Evolutionary conservation across 129 eudicot genomes (phyloP).

Genomic region (Lonicera japonica): DNA sequence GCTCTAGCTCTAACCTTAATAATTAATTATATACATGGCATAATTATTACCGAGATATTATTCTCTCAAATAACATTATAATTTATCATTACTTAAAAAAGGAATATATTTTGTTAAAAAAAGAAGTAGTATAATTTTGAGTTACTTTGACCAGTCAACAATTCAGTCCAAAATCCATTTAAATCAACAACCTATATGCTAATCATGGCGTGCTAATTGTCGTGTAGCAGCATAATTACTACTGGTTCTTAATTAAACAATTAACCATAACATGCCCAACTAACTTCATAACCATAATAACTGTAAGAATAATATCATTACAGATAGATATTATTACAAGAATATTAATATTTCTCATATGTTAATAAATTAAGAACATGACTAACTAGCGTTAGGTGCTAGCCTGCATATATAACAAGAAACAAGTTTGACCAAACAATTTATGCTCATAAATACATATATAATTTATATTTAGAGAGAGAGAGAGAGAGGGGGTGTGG

Average conservation of each 20-base stretch:
- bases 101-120: too few relatives aligned
- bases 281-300: conserved; percentile 14
- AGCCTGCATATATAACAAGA: background rate
- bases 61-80: too few relatives aligned
- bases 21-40: too few relatives aligned
- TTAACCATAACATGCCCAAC: conserved; percentile 1
- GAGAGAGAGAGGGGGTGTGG: conserved; percentile 5
- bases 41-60: too few relatives aligned
- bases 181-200: background rate
- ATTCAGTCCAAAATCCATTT: too few relatives aligned
- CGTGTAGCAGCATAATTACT: background rate
- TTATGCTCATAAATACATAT: background rate
- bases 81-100: too few relatives aligned
- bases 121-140: too few relatives aligned
- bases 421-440: conserved; percentile 11
- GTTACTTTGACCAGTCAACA: too few relatives aligned
- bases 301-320: background rate
- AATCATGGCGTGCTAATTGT: background rate
- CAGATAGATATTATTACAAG: background rate
- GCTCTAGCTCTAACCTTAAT: too few relatives aligned
- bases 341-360: background rate
- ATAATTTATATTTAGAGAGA: background rate
- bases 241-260: too few relatives aligned
- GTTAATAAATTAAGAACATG: conserved; percentile 16
- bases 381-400: conserved; percentile 1